These are phyloP conservation scores for Talaromyces pinophilus DNA, from an alignment of 2,329 filamentous ascomycete genomes.

Conservation along the genomic window DNA sequence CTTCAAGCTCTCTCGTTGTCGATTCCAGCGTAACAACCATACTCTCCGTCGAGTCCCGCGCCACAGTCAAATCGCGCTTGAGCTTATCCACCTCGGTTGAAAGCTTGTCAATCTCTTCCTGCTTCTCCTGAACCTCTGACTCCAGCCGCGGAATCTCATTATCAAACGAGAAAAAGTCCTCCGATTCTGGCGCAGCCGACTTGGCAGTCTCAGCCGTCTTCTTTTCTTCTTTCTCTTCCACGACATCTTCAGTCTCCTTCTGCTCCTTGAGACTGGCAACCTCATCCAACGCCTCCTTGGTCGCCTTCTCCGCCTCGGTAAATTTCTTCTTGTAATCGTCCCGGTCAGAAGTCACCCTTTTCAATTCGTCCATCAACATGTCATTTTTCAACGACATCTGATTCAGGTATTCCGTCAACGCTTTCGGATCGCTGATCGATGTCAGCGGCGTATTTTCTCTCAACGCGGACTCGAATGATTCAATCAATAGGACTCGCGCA, in stretches of 20 bases:
- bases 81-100: conserved; percentile 68
- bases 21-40: conserved; percentile 67
- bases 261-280: conserved; percentile 56
- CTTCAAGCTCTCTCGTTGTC: conserved; percentile 64
- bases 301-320: conserved; percentile 66
- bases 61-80: conserved; percentile 68
- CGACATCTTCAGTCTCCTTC: conserved; percentile 32
- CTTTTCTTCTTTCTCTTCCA: conserved; percentile 29
- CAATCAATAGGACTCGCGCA: conserved; percentile 79
- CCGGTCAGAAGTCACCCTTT: conserved; percentile 78
- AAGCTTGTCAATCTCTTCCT: conserved; percentile 70
- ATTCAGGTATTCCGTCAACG: conserved; percentile 85
- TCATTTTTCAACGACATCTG: conserved; percentile 83
- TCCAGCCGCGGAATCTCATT: conserved; percentile 82
- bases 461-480: conserved; percentile 87
- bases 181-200: conserved; percentile 46
- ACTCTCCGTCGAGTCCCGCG: conserved; percentile 69
- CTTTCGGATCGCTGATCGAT: conserved; percentile 80
- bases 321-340: conserved; percentile 77
- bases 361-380: conserved; percentile 93
- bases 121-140: conserved; percentile 68
- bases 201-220: conserved; percentile 26
- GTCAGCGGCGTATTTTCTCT: conserved; percentile 90
- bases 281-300: conserved; percentile 65
- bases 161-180: conserved; percentile 92